Evolutionary conservation across 2,329 filamentous ascomycete genomes (phyloP).

Genomic region (Arthrobotrys sinensis): DNA sequence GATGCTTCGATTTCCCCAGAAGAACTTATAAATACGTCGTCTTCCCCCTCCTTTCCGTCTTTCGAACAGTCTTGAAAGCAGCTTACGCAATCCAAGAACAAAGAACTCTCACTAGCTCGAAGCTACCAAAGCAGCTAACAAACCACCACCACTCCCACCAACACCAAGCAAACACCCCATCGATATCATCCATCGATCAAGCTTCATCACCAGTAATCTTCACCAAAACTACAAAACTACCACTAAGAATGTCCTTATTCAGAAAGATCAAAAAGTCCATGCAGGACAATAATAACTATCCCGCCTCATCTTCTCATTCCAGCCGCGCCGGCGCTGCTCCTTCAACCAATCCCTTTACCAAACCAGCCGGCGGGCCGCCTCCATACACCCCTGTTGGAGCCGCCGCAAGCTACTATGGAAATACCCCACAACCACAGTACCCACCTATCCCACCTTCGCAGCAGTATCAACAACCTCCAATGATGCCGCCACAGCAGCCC

Average conservation of each 20-base stretch:
- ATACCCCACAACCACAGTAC: slow-evolving; percentile 55
- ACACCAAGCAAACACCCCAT: slow-evolving; percentile 2
- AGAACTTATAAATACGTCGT: slow-evolving; percentile 3
- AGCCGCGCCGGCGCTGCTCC: slow-evolving; percentile 24
- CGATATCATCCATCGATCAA: neutral
- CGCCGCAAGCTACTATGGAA: slow-evolving; percentile 56
- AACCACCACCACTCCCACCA: neutral
- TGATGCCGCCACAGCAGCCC: slow-evolving; percentile 6
- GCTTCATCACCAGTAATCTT: neutral
- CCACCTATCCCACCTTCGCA: slow-evolving; percentile 26
- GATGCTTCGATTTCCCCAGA: neutral
- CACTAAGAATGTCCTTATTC: slow-evolving; percentile 43
- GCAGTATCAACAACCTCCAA: slow-evolving; percentile 27
- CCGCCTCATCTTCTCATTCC: slow-evolving; percentile 1
- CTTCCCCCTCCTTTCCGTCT: neutral
- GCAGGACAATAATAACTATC: slow-evolving; percentile 17
- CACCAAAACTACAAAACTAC: neutral
- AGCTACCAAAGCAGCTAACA: slow-evolving; percentile 8
- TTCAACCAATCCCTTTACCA: slow-evolving; percentile 42
- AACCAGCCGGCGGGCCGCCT: slow-evolving; percentile 21
- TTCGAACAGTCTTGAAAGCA: neutral
- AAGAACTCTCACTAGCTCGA: neutral
- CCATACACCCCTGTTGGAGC: slow-evolving; percentile 45
- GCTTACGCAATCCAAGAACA: slow-evolving; percentile 36
- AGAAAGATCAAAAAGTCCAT: slow-evolving; percentile 42